phyloP scores from a whole-genome alignment of 2,329 filamentous ascomycete genomes.

The Hypoxylon rubiginosum region DNA sequence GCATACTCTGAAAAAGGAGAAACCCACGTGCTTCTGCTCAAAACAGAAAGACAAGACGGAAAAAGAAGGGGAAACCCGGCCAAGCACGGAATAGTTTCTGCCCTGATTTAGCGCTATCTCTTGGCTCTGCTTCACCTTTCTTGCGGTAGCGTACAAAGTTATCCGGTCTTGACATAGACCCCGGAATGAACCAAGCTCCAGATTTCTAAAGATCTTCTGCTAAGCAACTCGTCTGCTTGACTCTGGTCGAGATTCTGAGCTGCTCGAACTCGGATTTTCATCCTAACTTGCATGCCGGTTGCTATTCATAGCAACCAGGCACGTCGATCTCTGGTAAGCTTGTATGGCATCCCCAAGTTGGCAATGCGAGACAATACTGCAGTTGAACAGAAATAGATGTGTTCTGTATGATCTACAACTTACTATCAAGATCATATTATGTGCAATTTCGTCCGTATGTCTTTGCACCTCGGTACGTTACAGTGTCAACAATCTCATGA shows the following conservation, averaged over 20 bases:
- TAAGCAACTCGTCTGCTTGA: constrained; percentile 7
- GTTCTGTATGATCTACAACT: constrained; percentile 33
- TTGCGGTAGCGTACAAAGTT: constrained; percentile 15
- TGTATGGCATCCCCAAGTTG: neutral
- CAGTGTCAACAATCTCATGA: neutral
- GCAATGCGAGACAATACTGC: constrained; percentile 6
- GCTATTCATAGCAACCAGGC: constrained; percentile 25
- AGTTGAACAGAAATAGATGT: constrained; percentile 15
- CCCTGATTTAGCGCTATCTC: constrained; percentile 21
- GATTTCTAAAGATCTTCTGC: constrained; percentile 20
- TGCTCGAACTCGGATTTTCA: constrained; percentile 10
- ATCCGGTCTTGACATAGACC: constrained; percentile 27
- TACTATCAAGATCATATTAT: constrained; percentile 4
- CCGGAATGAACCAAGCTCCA: constrained; percentile 30
- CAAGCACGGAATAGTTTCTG: constrained; percentile 15
- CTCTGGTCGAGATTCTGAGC: constrained; percentile 5
- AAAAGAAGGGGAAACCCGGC: neutral
- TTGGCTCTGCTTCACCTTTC: constrained; percentile 39
- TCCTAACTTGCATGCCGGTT: constrained; percentile 25
- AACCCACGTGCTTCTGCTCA: neutral
- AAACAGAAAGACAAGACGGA: neutral
- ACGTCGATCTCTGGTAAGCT: constrained; percentile 1
- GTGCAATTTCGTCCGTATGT: neutral
- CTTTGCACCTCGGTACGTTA: neutral
- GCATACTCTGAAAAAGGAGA: constrained; percentile 1